Evolutionary conservation across 78 protist species (phyloP).

Genomic region (Planoprotostelium fungivorum): DNA sequence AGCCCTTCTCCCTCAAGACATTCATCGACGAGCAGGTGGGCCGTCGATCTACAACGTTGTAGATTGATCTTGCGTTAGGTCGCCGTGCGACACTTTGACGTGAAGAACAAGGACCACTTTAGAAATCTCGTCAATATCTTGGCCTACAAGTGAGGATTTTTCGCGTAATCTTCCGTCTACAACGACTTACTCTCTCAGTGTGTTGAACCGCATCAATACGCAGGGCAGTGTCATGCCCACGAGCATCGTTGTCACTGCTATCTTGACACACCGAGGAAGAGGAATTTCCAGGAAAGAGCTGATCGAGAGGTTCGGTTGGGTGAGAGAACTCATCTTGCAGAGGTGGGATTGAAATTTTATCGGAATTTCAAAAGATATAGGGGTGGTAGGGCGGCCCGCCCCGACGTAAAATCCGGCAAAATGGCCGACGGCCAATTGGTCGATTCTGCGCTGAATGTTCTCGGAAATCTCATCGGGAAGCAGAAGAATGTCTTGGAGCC

Average conservation of each 20-base stretch:
- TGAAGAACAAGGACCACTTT: not conserved
- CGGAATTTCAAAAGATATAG: not conserved
- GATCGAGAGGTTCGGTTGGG: not conserved
- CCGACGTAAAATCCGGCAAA: not conserved
- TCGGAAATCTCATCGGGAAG: not conserved
- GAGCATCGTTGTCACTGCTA: constrained; percentile 2
- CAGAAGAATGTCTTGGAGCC: not conserved
- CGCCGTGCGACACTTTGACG: not conserved
- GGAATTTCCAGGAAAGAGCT: constrained; percentile 3
- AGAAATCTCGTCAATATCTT: not conserved
- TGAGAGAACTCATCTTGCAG: not conserved
- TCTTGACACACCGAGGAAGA: constrained; percentile 3
- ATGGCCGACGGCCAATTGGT: not conserved
- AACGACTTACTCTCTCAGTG: too few relatives aligned
- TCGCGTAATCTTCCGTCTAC: too few relatives aligned
- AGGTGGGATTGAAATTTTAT: not conserved
- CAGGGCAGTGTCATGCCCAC: constrained; percentile 6
- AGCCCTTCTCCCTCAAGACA: not conserved
- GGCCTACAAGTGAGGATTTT: not conserved
- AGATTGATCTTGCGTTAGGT: not conserved
- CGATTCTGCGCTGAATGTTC: not conserved
- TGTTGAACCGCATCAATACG: not conserved
- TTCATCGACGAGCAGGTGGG: not conserved
- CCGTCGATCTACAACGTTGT: not conserved
- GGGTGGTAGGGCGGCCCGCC: not conserved